These are phyloP conservation scores for Sugiyamaella qingdaonensis DNA, from an alignment of 805 yeast genomes.

Conservation along the genomic window DNA sequence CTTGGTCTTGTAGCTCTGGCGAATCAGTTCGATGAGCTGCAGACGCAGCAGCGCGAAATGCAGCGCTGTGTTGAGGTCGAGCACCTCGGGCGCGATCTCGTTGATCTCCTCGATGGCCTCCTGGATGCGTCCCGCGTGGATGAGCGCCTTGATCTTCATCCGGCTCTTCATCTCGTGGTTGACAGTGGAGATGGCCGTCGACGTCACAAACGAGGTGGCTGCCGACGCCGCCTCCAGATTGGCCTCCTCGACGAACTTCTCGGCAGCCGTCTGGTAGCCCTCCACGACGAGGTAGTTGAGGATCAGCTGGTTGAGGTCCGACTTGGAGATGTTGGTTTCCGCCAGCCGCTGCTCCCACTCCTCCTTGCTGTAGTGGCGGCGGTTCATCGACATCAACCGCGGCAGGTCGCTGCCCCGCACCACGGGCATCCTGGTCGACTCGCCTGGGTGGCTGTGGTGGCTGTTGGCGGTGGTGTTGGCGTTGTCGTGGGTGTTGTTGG, in stretches of 20 bases:
- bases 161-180: constrained; percentile 42
- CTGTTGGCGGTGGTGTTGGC: too few species aligned
- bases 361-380: constrained; percentile 21
- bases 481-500: constrained; percentile 9
- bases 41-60: constrained; percentile 71
- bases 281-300: constrained; percentile 73
- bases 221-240: constrained; percentile 39
- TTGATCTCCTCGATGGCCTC: constrained; percentile 55
- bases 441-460: background rate
- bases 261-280: constrained; percentile 69
- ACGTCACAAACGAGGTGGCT: constrained; percentile 40
- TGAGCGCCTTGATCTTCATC: constrained; percentile 47
- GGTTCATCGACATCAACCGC: constrained; percentile 1
- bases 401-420: background rate
- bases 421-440: background rate
- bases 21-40: constrained; percentile 75
- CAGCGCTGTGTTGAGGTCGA: constrained; percentile 58
- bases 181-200: constrained; percentile 19
- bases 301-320: constrained; percentile 47
- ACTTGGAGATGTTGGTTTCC: constrained; percentile 23
- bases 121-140: constrained; percentile 58
- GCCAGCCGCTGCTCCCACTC: constrained; percentile 29
- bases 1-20: constrained; percentile 41
- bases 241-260: constrained; percentile 55
- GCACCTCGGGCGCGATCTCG: constrained; percentile 56